Base-by-base conservation (phyloP, 495 filamentous ascomycete species). In the Oleoguttula mirabilis region DNA sequence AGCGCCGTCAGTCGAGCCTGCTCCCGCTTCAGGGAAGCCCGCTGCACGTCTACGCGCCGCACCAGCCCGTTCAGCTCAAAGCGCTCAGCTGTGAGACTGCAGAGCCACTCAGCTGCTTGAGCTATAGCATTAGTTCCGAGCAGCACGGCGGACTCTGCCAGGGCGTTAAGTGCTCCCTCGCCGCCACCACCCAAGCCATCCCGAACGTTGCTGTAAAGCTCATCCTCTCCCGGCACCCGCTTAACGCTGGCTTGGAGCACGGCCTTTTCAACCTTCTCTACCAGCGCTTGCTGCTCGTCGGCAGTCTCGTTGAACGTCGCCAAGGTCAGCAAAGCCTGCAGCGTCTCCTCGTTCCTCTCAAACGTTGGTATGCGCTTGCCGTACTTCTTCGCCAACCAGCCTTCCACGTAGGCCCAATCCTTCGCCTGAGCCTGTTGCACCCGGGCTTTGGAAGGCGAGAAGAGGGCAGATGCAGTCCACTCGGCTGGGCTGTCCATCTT, bases 351-450 rank as follows among this genome's bases (percentile, higher is more conserved):
- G 55, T 88, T 94, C 51, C 84, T 77, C 61, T 95, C 88, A 60
- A 93, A 90, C 4, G 66, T 50, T 1, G 79, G 80, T 1, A 76
- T 52, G 2, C 68, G 65, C 33, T 71, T 70, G 1, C 68, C 61
- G 55, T 79, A 87, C 49, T 82, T 78, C 35, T 70, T 66, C 21
- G 60, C 56, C 2, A 95, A 75, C 85, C 88, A 95, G 60, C 67
- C 63, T 65, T 92, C 82, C 53, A 93, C 69, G 54, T 81, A 84
- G 40, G 77, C 73, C 88, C 87, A 95, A 66, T 94, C 86, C 56
- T 84, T 83, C 35, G 82, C 80, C 64, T 74, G 50, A 56, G 72
- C 55, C 64, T 70, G 54, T 31, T 75, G 76, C 28, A 75, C 71
- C 37, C 76, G 71, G 21, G 80, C 78, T 38, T 80, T 66, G 5